Evolutionary conservation across 495 filamentous ascomycete genomes (phyloP).

Genomic region (Neurospora intermedia): DNA sequence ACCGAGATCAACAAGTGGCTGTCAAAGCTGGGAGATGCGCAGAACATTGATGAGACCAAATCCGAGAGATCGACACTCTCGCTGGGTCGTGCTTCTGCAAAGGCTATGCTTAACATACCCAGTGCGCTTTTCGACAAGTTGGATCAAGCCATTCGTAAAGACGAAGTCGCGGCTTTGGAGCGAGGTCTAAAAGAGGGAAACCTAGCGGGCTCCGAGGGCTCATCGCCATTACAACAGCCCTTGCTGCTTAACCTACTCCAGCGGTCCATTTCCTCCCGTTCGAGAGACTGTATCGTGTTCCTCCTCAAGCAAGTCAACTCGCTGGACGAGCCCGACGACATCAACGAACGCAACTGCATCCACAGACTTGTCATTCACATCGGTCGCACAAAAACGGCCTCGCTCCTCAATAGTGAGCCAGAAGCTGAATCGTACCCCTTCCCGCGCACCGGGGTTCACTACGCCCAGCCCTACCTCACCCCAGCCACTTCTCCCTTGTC

Average conservation of each 20-base stretch:
- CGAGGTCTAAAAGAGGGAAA: constrained; percentile 49
- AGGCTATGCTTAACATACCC: constrained; percentile 60
- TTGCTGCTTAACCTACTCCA: constrained; percentile 74
- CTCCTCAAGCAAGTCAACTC: constrained; percentile 56
- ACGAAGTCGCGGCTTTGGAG: constrained; percentile 53
- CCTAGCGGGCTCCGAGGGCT: constrained; percentile 35
- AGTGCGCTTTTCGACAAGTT: constrained; percentile 54
- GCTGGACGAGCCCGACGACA: constrained; percentile 78
- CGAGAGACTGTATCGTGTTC: constrained; percentile 54
- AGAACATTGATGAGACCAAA: constrained; percentile 55
- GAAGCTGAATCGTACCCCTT: constrained; percentile 37
- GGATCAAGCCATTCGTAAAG: constrained; percentile 66
- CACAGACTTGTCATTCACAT: constrained; percentile 87
- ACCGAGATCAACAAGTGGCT: constrained; percentile 85
- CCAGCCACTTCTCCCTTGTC: constrained; percentile 59
- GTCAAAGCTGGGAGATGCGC: constrained; percentile 63
- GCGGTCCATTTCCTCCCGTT: constrained; percentile 62
- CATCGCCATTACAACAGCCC: constrained; percentile 36
- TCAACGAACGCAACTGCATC: constrained; percentile 87
- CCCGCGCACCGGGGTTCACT: constrained; percentile 43
- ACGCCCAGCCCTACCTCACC: constrained; percentile 49
- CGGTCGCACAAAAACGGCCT: constrained; percentile 61
- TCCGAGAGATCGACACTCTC: constrained; percentile 63
- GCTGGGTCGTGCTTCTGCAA: constrained; percentile 57
- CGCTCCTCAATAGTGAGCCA: constrained; percentile 32